Percentiles rank a stretch among this genome's conserved stretches.
Evolutionary conservation across 1,284 basidiomycete species (phyloP).

Genomic region (Leccinum subrobustum): DNA sequence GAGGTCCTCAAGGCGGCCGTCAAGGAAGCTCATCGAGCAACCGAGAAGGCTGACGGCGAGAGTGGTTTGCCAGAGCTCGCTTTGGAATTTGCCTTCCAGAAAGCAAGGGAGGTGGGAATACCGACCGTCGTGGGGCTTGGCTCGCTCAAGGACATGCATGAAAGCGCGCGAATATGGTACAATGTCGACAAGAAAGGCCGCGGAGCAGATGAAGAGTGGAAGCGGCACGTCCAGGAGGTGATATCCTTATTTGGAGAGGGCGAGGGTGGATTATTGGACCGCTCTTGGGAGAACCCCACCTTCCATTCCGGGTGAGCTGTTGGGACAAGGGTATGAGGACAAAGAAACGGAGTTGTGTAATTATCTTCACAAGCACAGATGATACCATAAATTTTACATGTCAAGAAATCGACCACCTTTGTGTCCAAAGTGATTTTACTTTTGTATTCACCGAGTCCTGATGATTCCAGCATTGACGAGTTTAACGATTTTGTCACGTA

Average conservation of each 20-base stretch:
- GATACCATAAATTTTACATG: slow-evolving; percentile 25
- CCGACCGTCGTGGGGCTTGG: slow-evolving; percentile 81
- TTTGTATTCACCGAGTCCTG: slow-evolving; percentile 55
- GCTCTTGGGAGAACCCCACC: slow-evolving; percentile 62
- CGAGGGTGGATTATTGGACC: slow-evolving; percentile 53
- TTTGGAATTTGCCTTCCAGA: slow-evolving; percentile 68
- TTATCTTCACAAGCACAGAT: slow-evolving; percentile 27
- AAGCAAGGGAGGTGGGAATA: slow-evolving; percentile 45
- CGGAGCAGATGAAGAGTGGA: slow-evolving; percentile 40
- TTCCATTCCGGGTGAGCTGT: slow-evolving; percentile 13
- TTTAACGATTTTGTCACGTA: slow-evolving; percentile 87
- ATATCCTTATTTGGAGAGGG: slow-evolving; percentile 42
- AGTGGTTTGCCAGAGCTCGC: slow-evolving; percentile 62
- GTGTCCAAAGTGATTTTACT: slow-evolving; percentile 6
- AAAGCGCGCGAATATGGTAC: slow-evolving; percentile 67
- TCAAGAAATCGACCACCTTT: slow-evolving; percentile 13
- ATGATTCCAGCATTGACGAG: slow-evolving; percentile 94
- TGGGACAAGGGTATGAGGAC: neutral
- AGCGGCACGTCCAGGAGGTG: slow-evolving; percentile 48
- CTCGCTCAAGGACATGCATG: slow-evolving; percentile 69
- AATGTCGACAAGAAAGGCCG: slow-evolving; percentile 45
- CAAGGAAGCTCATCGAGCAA: slow-evolving; percentile 4
- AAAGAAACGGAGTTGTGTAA: slow-evolving; percentile 3
- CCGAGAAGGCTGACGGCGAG: slow-evolving; percentile 27
- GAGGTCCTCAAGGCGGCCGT: slow-evolving; percentile 47